Evolutionary conservation across 208 protist genomes (phyloP), one percentile per base, ranked within the genome.

Genomic region (Porcisia deanei): DNA sequence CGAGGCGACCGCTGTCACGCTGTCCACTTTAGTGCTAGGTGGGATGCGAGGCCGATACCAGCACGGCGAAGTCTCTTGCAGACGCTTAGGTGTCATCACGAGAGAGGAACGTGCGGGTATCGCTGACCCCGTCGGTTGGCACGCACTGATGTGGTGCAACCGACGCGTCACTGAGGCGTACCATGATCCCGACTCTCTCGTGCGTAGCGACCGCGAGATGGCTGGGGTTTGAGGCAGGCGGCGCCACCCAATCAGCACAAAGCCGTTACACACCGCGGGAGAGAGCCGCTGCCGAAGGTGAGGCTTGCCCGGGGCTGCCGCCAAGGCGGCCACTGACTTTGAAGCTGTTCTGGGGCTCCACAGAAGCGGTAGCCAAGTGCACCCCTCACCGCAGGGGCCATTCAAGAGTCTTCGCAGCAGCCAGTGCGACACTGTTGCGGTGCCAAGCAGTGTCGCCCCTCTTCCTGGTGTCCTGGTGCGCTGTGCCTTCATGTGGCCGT

Each of bases 341-440:
- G 43, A n/a, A 55, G 77, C 60, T 20, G 57, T 34, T 1, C 57
- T 25, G 20, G 71, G 54, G 18, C 25, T 68, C 78, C 78, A 82
- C 49, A 82, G 72, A 45, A 82, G 65, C 41, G 78, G 78, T 60
- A 82, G 72, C 78, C 78, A 82, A 52, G 49, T 58, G 37, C 78
- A 55, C 8, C 77, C 77, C 22, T 81, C 76, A 49, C 64, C 43
- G 53, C 0, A n/a, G 6, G 30, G 34, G 18, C 53, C 60, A 57
- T 61, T 37, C 4, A 58, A 1, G 18, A 81, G 4, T 2, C 72
- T 58, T 18, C 68, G 78, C 72, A 82, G 72, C 72, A 82, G 63
- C 72, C 65, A 75, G 49, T 57, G 53, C 39, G 78, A 71, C 65
- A 82, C 25, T 3, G 55, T 67, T 7, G 68, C 59, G 1, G 58